Evolutionary conservation across 2,329 filamentous ascomycete genomes (phyloP).

Genomic region (Talaromyces islandicus): DNA sequence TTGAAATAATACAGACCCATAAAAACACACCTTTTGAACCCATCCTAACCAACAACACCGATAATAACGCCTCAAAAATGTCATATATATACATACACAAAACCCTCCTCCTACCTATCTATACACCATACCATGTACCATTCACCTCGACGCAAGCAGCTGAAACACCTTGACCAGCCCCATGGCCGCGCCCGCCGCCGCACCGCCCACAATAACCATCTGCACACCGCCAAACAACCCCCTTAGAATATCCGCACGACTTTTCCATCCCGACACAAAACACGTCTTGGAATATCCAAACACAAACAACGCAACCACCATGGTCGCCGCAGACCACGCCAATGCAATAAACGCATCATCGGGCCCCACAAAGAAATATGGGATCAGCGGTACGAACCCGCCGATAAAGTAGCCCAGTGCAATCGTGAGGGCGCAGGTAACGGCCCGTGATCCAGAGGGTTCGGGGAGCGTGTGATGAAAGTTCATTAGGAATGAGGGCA

Average conservation of each 20-base stretch:
- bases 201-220: conserved; percentile 35
- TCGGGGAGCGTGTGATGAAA: conserved; percentile 36
- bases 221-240: conserved; percentile 30
- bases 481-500: conserved; percentile 36
- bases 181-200: conserved; percentile 36
- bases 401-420: conserved; percentile 37
- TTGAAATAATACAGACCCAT: not conserved
- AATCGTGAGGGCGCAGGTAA: conserved; percentile 34
- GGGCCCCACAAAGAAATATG: conserved; percentile 60
- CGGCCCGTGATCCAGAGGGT: conserved; percentile 31
- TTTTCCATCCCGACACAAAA: conserved; percentile 33
- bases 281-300: conserved; percentile 49
- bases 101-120: too few species aligned
- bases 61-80: not conserved
- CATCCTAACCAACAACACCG: not conserved
- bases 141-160: not conserved
- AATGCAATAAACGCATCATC: conserved; percentile 76
- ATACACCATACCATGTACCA: too few species aligned
- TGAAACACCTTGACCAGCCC: conserved; percentile 35
- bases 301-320: conserved; percentile 42
- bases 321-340: conserved; percentile 48
- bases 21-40: not conserved
- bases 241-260: conserved; percentile 25
- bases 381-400: conserved; percentile 46
- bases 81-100: not conserved